Evolutionary conservation across 1,284 basidiomycete genomes (phyloP).

Genomic region (Schizopora paradoxa): DNA sequence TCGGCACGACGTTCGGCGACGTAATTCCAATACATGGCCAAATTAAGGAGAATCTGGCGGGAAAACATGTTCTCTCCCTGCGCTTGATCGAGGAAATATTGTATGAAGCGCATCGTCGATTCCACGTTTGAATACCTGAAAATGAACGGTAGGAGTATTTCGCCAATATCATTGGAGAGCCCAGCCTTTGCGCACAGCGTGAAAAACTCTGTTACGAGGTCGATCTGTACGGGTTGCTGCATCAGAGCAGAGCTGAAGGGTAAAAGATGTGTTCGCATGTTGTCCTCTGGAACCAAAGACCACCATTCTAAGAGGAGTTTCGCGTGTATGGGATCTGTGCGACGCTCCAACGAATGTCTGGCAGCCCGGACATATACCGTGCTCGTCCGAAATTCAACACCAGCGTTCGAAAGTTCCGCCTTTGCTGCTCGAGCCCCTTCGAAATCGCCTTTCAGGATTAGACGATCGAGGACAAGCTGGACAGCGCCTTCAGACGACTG

Average conservation of each 20-base stretch:
- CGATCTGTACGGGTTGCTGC: conserved; percentile 11
- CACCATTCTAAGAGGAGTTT: conserved; percentile 12
- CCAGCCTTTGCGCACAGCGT: conserved; percentile 2
- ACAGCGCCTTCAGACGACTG: neutral
- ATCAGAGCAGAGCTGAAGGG: neutral
- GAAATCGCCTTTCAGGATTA: conserved; percentile 12
- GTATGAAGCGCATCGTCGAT: too few relatives aligned
- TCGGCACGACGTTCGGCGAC: too few relatives aligned
- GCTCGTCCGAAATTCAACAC: conserved; percentile 1
- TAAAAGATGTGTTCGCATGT: neutral
- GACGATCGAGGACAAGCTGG: conserved; percentile 1
- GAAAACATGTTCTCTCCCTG: too few relatives aligned
- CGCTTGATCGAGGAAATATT: too few relatives aligned
- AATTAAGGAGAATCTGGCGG: too few relatives aligned
- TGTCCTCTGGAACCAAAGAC: neutral
- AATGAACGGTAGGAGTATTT: too few relatives aligned
- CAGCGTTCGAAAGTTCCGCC: conserved; percentile 8
- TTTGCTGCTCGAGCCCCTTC: conserved; percentile 9
- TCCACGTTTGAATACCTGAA: too few relatives aligned
- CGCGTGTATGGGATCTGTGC: too few relatives aligned
- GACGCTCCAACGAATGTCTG: neutral
- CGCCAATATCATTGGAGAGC: neutral
- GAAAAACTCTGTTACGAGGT: conserved; percentile 13
- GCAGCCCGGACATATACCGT: conserved; percentile 3
- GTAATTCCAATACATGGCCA: too few relatives aligned